Evolutionary conservation across 2,329 filamentous ascomycete genomes (phyloP), one percentile per base, ranked within the genome.

Genomic region (Penicillium janthinellum): DNA sequence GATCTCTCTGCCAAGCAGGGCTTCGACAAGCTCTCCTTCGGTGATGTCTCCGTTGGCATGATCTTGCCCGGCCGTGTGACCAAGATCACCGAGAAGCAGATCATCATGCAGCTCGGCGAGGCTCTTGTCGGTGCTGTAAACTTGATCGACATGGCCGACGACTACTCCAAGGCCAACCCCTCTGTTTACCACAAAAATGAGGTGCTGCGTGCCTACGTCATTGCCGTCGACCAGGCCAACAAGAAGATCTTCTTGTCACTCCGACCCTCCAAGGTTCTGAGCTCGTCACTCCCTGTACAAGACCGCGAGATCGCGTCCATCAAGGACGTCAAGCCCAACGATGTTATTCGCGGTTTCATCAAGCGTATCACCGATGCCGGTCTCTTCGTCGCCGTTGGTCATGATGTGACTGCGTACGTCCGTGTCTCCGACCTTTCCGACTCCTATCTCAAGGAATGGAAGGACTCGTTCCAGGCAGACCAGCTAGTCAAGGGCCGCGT

Each of bases 401-500:
- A 91, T 17, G 87, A 89, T 63, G 83, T 96, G 17, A 90, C 90
- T 52, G 93, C 88, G 0, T 89, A 93, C 70, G 90, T 96, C 50
- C 89, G 91, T 67, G 89, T 98, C 55, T 86, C 90, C 10, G 93
- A 98, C 73, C 83, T 99, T 14, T 96, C 93, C 0, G 95, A 99
- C 73, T 85, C 86, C 7, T 99, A 88, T 74, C 79, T 99, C 69
- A 98, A 98, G 77, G 91, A 98, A 62, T 99, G 95, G 95, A 96
- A 96, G 79, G 86, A 90, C 38, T 82, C 88, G 47, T 97, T 94
- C 78, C 88, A 95, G 69, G 80, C 94, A 50, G 92, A 96, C 70
- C 92, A 98, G 76, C 83, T 99, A 5, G 92, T 99, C 56, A 92
- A 90, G 76, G 95, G 92, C 54, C 91, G 94, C 64, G 83, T 99